A percentile compares a stretch with the other conserved stretches of the same genome.
Conservation (phyloP, 345 rosid genomes). For the Barbarea vulgaris region DNA sequence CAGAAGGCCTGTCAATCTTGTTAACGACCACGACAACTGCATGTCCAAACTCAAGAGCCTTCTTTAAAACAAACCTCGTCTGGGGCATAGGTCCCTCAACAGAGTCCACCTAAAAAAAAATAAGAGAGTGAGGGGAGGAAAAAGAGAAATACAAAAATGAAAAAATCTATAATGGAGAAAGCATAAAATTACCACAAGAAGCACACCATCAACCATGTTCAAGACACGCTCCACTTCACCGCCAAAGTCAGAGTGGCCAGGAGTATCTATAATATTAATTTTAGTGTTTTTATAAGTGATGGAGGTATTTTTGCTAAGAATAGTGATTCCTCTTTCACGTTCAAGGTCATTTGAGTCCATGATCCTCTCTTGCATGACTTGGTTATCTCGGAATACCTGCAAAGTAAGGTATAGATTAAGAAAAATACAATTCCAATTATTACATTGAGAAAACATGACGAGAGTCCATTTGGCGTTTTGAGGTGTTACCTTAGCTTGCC, state of each 20-base stretch:
- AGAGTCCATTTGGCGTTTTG: background rate
- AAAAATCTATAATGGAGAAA: too few species aligned
- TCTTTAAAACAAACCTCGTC: conserved; percentile 93
- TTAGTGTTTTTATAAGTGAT: conserved; percentile 84
- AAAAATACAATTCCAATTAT: background rate
- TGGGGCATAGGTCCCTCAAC: conserved; percentile 99
- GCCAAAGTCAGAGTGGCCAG: conserved; percentile 98
- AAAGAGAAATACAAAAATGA: conserved; percentile 15
- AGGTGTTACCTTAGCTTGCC: conserved; percentile 77
- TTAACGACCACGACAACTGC: conserved; percentile 96
- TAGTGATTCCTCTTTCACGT: conserved; percentile 97
- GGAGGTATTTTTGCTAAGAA: conserved; percentile 94
- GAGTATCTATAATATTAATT: conserved; percentile 93
- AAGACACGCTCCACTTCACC: conserved; percentile 99
- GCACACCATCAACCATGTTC: conserved; percentile 99
- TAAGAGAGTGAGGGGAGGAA: background rate
- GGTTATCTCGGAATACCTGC: conserved; percentile 97
- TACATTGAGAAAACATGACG: too few species aligned
- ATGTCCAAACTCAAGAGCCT: conserved; percentile 95
- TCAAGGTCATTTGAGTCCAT: conserved; percentile 99
- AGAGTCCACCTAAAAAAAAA: conserved; percentile 71
- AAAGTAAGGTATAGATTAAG: conserved; percentile 3
- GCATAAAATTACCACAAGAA: conserved; percentile 75
- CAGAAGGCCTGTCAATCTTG: conserved; percentile 94
- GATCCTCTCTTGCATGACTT: conserved; percentile 83